These are phyloP conservation scores for Neonectria magnoliae DNA, from an alignment of 2,329 filamentous ascomycete species.

Conservation along the genomic window DNA sequence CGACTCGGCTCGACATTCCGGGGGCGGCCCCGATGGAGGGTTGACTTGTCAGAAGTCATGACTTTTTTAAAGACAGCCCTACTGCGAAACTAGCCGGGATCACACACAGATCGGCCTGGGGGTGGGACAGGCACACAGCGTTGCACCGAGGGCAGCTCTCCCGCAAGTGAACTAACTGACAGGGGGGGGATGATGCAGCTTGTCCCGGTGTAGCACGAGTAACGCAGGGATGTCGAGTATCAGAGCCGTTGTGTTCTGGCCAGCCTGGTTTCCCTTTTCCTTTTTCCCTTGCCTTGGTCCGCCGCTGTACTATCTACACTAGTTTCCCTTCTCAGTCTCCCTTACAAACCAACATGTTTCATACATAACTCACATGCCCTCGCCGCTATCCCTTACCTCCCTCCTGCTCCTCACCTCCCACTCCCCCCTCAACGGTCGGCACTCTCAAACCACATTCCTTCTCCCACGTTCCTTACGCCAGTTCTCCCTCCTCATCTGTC, in stretches of 20 bases:
- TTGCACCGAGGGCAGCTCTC: neutral
- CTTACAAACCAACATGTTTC: no score
- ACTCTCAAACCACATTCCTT: constrained; percentile 1
- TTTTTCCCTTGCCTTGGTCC: no score
- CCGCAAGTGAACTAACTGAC: neutral
- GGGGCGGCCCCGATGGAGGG: constrained; percentile 7
- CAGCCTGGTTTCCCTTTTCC: no score
- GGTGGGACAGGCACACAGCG: no score
- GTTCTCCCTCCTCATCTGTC: neutral
- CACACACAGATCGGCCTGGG: constrained; percentile 27
- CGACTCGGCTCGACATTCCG: no score
- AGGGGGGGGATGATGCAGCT: no score
- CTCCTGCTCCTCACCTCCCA: no score
- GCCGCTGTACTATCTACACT: no score
- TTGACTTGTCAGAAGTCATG: constrained; percentile 29
- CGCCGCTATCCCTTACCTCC: neutral
- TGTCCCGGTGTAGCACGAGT: no score
- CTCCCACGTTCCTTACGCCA: neutral
- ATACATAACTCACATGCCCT: neutral
- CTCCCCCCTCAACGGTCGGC: neutral
- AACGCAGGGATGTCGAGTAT: no score
- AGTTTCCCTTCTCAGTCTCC: neutral
- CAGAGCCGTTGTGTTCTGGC: no score
- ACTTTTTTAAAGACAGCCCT: constrained; percentile 21
- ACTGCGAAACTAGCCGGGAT: constrained; percentile 28